phyloP scores from a whole-genome alignment of 139 green algal genomes.

The Yamagishiella unicocca region DNA sequence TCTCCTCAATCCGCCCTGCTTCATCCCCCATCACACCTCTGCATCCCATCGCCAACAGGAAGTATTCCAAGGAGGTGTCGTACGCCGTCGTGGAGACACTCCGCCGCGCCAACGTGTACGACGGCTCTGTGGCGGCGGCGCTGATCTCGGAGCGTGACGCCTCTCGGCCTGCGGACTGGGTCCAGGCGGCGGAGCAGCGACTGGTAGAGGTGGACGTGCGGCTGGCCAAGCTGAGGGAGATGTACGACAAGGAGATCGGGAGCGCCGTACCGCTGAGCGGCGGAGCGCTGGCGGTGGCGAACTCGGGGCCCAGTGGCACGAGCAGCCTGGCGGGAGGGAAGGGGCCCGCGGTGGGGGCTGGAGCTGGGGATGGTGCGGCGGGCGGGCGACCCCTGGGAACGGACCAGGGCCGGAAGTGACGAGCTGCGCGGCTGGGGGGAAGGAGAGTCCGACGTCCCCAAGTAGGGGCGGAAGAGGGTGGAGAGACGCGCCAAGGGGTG shows the following conservation, averaged over 20 bases:
- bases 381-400: too few relatives aligned
- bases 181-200: slow-evolving; percentile 11
- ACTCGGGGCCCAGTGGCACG: slow-evolving; percentile 23
- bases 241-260: slow-evolving; percentile 46
- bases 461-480: too few relatives aligned
- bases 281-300: slow-evolving; percentile 11
- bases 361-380: too few relatives aligned
- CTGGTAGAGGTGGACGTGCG: slow-evolving; percentile 10
- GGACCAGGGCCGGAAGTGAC: neutral
- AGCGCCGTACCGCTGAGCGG: slow-evolving; percentile 24
- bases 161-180: neutral
- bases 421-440: neutral
- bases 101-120: slow-evolving; percentile 52
- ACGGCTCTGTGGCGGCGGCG: slow-evolving; percentile 8
- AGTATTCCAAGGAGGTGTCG: slow-evolving; percentile 65
- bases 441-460: too few relatives aligned
- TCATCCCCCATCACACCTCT: neutral
- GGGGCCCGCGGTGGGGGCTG: neutral
- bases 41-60: slow-evolving; percentile 23
- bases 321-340: neutral
- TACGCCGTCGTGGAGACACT: slow-evolving; percentile 63
- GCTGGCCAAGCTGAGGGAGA: slow-evolving; percentile 31
- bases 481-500: too few relatives aligned
- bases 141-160: neutral
- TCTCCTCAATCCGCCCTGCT: neutral